These are phyloP conservation scores for Ichthyophthirius multifiliis DNA, from an alignment of 169 alveolate genomes.

Conservation along the genomic window DNA sequence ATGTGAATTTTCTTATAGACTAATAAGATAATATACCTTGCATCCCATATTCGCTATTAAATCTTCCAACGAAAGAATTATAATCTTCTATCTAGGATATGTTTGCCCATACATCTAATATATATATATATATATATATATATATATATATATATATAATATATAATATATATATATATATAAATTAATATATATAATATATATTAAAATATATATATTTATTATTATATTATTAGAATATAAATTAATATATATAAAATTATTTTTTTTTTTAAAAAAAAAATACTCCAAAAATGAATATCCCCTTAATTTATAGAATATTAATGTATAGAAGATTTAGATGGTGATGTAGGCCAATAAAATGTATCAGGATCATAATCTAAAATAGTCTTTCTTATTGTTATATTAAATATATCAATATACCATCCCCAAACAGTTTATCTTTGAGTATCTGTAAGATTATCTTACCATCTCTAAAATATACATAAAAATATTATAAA, in stretches of 20 bases:
- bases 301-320: slow-evolving; percentile 60
- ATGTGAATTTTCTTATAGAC: slow-evolving; percentile 52
- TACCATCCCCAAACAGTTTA: slow-evolving; percentile 49
- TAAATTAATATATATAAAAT: neutral
- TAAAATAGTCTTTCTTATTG: slow-evolving; percentile 48
- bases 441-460: slow-evolving; percentile 30
- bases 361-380: slow-evolving; percentile 62
- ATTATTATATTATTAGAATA: too few relatives aligned
- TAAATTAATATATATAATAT: too few relatives aligned
- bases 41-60: slow-evolving; percentile 73
- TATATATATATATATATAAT: too few relatives aligned
- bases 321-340: slow-evolving; percentile 41
- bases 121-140: too few relatives aligned
- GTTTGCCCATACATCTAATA: slow-evolving; percentile 57
- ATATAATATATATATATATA: too few relatives aligned
- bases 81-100: slow-evolving; percentile 55
- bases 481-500: slow-evolving; percentile 50
- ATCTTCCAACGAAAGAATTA: slow-evolving; percentile 58
- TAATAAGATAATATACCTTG: slow-evolving; percentile 62
- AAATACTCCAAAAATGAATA: slow-evolving; percentile 65
- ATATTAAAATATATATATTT: too few relatives aligned
- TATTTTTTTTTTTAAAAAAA: neutral
- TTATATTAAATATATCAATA: slow-evolving; percentile 33
- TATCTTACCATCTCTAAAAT: slow-evolving; percentile 64
- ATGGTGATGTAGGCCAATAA: slow-evolving; percentile 79